phyloP scores from a whole-genome alignment of 2,329 filamentous ascomycete genomes.

The Leptographium galeiforme region DNA sequence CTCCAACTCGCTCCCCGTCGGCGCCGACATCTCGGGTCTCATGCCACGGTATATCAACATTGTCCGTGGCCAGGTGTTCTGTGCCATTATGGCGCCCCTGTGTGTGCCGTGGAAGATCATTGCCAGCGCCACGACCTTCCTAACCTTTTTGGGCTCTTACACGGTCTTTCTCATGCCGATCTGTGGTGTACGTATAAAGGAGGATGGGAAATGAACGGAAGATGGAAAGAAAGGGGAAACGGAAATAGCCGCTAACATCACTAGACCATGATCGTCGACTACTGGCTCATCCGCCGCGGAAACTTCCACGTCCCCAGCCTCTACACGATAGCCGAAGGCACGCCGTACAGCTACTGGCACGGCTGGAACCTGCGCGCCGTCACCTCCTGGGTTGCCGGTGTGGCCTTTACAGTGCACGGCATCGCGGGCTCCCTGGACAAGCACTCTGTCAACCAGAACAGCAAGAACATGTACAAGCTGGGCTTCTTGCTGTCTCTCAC shows the following conservation, averaged over 20 bases:
- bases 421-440: constrained; percentile 19
- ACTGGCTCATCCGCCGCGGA: constrained; percentile 12
- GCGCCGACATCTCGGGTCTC: constrained; percentile 25
- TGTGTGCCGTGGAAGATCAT: constrained; percentile 29
- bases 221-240: no score
- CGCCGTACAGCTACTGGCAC: constrained; percentile 15
- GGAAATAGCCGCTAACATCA: not conserved
- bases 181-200: constrained; percentile 6
- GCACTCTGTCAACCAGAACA: constrained; percentile 15
- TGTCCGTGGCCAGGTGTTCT: constrained; percentile 26
- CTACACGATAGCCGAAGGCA: not conserved
- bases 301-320: constrained; percentile 5
- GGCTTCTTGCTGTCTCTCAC: constrained; percentile 20
- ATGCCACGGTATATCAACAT: constrained; percentile 29
- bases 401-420: constrained; percentile 20
- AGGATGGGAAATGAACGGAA: not conserved
- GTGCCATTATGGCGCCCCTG: constrained; percentile 20
- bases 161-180: constrained; percentile 27
- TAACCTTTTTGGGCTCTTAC: constrained; percentile 28
- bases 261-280: constrained; percentile 9
- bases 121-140: constrained; percentile 23
- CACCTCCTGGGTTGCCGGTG: constrained; percentile 19
- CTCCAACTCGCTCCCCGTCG: constrained; percentile 26
- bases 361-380: constrained; percentile 21
- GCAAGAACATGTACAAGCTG: constrained; percentile 18